phyloP scores from a whole-genome alignment of 208 protist genomes.

The Trypanosomatidae sp. region DNA sequence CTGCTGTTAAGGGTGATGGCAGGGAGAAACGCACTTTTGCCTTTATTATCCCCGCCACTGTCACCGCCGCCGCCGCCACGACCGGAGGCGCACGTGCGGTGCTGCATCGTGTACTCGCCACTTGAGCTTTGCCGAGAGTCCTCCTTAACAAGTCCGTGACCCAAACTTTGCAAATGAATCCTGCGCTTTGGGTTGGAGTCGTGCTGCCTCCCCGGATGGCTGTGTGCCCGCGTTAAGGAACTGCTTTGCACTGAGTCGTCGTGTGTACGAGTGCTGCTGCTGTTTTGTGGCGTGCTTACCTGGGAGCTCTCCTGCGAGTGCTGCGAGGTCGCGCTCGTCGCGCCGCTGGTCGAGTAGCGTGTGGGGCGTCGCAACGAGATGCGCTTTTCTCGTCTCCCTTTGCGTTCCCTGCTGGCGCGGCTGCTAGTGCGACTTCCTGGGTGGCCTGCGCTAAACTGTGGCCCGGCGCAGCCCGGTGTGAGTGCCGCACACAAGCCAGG shows the following conservation, averaged over 20 bases:
- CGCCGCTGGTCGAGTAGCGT: neutral
- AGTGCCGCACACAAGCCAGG: neutral
- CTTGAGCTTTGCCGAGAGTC: conserved; percentile 15
- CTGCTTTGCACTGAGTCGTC: neutral
- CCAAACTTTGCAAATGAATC: neutral
- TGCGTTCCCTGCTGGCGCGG: conserved; percentile 14
- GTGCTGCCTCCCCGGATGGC: neutral
- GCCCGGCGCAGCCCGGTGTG: neutral
- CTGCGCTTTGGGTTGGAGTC: neutral
- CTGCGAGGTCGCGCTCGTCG: neutral
- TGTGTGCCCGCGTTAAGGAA: conserved; percentile 3
- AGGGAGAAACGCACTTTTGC: conserved; percentile 11
- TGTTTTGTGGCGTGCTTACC: neutral
- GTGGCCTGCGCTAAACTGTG: neutral
- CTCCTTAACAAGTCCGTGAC: conserved; percentile 5
- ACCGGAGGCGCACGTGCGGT: neutral
- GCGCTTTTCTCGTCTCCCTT: conserved; percentile 13
- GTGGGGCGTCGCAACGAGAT: neutral
- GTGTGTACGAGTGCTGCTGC: neutral
- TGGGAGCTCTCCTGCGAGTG: conserved; percentile 3
- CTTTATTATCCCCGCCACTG: neutral
- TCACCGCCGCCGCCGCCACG: neutral
- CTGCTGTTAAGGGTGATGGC: conserved; percentile 10
- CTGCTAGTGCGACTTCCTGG: conserved; percentile 4
- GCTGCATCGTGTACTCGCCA: conserved; percentile 6